Evolutionary conservation across 140 eudicot genomes (phyloP).

Genomic region (Flaveria floridana): DNA sequence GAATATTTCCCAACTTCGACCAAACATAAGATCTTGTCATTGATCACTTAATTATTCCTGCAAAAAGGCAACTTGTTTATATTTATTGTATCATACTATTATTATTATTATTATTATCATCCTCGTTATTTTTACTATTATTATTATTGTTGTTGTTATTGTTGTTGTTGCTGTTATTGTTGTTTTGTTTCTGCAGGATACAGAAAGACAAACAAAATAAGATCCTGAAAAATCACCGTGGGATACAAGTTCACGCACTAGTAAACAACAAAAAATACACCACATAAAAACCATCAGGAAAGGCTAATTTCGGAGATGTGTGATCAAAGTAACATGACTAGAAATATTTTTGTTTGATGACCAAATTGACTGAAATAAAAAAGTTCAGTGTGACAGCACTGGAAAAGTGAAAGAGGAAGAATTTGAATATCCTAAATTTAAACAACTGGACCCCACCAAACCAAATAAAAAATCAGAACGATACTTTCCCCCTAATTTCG

Average conservation of each 20-base stretch:
- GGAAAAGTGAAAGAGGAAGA: constrained; percentile 1
- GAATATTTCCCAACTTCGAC: not conserved
- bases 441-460: constrained; percentile 22
- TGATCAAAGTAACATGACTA: constrained; percentile 4
- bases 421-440: constrained; percentile 23
- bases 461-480: constrained; percentile 1
- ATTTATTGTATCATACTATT: not conserved
- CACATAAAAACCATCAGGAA: not conserved
- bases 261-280: not conserved
- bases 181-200: not conserved
- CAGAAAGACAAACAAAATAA: not conserved
- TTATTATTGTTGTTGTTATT: not conserved
- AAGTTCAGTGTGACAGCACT: constrained; percentile 1
- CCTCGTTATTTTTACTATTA: not conserved
- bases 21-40: not conserved
- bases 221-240: not conserved
- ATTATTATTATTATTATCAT: not conserved
- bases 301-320: not conserved
- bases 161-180: not conserved
- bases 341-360: not conserved
- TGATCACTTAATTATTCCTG: constrained; percentile 14
- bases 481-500: constrained; percentile 25
- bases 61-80: not conserved
- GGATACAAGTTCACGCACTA: not conserved
- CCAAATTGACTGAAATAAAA: not conserved